Evolutionary conservation across 257 asterid genomes (phyloP), one percentile per base, ranked within the genome.

Genomic region (Rhazya stricta): DNA sequence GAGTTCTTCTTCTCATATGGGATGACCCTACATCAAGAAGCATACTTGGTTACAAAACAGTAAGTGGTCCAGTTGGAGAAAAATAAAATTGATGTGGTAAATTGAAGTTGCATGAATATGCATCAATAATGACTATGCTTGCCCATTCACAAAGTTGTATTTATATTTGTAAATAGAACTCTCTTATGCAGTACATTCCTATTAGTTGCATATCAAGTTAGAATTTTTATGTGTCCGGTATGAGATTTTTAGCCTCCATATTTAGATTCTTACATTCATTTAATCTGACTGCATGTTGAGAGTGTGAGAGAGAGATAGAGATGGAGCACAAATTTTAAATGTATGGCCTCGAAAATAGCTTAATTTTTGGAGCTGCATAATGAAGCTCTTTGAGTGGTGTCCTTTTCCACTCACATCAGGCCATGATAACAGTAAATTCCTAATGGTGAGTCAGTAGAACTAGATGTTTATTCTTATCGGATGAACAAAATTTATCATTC

Each of bases 1-100:
- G 99, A 82, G 99, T 92, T 63, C 84, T 95, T 81, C 98, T 95
- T 77, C 96, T 95, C 61, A 73, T 92, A 63, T 95, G 99, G 99
- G 99, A 92, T 76, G 99, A 95, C 73, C 99, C 99, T 34, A 92
- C 97, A 0, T 95, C 99, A 68, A 95, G 96, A 86, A 95, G 87
- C 85, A 91, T 95, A 81, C 79, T 92, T 67, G 98, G 99, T 41
- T 95, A 92, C 89, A 91, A 86, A 84, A 91, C 92, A 34, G 99
- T 91, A 87, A 87, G 94, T 73, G 21, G 8, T 21, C 30, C 21
- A 63, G 69, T 63, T 34, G 29, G 45, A 18, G 6, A 63, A 27
- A 67, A 10, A 34, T 54, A 30, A 29, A 74, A 37, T 58, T 73
- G 41, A 67, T 43, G 37, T 46, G 6, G 29, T 43, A 11, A 25